Evolutionary conservation across 495 filamentous ascomycete genomes (phyloP).

Genomic region (Penicillium cinerascens): DNA sequence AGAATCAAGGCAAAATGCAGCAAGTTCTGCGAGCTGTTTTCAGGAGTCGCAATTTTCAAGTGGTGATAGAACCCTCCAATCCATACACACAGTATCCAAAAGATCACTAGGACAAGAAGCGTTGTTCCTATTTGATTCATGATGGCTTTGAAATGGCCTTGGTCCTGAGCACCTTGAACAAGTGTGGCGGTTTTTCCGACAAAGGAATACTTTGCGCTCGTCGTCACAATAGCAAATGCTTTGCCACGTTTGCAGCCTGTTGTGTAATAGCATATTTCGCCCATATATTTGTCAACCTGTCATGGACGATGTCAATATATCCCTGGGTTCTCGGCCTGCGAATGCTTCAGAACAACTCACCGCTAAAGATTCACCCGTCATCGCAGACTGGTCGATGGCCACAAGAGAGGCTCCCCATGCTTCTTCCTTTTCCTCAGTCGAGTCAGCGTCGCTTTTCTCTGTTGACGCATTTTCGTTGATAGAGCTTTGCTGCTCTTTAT

Average conservation of each 20-base stretch:
- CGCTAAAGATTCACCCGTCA: too few species aligned
- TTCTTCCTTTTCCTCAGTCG: too few species aligned
- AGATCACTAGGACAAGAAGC: constrained; percentile 63
- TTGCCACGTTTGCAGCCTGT: constrained; percentile 74
- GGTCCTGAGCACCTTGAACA: constrained; percentile 62
- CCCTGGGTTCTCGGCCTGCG: too few species aligned
- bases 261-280: constrained; percentile 64
- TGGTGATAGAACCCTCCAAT: constrained; percentile 70
- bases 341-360: too few species aligned
- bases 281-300: constrained; percentile 74
- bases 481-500: too few species aligned
- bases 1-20: constrained; percentile 68
- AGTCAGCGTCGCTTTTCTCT: too few species aligned
- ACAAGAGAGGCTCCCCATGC: too few species aligned
- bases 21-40: constrained; percentile 47
- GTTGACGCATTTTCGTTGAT: too few species aligned
- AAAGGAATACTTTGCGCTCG: constrained; percentile 62
- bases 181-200: constrained; percentile 65
- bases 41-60: constrained; percentile 62
- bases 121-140: constrained; percentile 74
- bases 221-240: constrained; percentile 60
- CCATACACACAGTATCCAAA: constrained; percentile 65
- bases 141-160: constrained; percentile 72
- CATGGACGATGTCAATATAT: too few species aligned
- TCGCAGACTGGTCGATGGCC: too few species aligned